Evolutionary conservation across 371 early-diverging fungal species (phyloP), one percentile per base, ranked within the genome.

Genomic region (Mucor indicus): DNA sequence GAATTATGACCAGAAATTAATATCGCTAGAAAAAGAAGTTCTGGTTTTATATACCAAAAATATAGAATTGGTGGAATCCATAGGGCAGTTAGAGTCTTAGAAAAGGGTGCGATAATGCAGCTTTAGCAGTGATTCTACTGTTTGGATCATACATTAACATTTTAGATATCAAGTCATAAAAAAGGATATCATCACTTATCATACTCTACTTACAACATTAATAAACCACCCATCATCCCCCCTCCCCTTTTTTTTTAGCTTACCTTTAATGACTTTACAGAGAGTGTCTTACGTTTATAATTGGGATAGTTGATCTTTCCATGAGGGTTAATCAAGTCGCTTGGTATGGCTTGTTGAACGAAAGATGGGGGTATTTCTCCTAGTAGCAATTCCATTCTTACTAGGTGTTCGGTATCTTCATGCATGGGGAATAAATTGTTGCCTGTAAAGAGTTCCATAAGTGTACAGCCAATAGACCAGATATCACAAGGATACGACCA

Each of bases 401-500:
- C 85, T 29, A 88, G 52, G 52, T 88, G 88, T 40, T 86, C 85
- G 19, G 83, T 60, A 68, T 93, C 86, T 55, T 93, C 91, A 44
- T 91, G 92, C 1, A 92, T 91, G 55, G 91, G 92, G 65, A 98
- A 98, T 44, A 98, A 67, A 1, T 97, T 95, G 51, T 93, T 92
- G 8, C 98, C 98, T 0, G 93, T 96, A 31, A 87, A 79, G 36
- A 98, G 81, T 70, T 98, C 98, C 13, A 93, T 84, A 4, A 98
- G 73, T 41, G 96, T 95, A 67, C 98, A 98, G 3, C 98, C 98
- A 49, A 96, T 70, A 4, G 96, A 95, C 98, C 98, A 98, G 57
- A 96, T 87, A 67, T 97, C 98, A 69, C 96, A 96, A 25, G 95
- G 92, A 68, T 83, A 96, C 31, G 93, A 92, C 96, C 96, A 98